phyloP scores from a whole-genome alignment of 495 filamentous ascomycete genomes.

The Ramalina peruviana region DNA sequence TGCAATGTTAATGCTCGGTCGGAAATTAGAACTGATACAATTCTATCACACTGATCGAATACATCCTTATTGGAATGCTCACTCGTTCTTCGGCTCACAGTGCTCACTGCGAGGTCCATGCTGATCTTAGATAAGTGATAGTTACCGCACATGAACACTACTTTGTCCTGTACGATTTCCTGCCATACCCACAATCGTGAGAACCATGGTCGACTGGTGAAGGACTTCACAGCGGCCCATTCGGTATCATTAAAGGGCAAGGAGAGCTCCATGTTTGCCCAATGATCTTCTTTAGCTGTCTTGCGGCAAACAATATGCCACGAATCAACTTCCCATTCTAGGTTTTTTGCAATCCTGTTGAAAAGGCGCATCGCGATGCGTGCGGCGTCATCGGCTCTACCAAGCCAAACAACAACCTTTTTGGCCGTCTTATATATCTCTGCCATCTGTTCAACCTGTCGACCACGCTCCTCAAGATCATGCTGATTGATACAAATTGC shows the following conservation, averaged over 20 bases:
- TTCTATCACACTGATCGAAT: neutral
- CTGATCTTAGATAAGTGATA: neutral
- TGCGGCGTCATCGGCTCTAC: neutral
- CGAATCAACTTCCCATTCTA: too few relatives aligned
- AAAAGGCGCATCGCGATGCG: too few relatives aligned
- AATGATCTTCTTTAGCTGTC: too few relatives aligned
- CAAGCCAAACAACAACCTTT: conserved; percentile 14
- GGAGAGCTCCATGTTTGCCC: too few relatives aligned
- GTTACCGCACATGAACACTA: neutral
- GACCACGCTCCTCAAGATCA: conserved; percentile 7
- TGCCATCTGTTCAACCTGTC: conserved; percentile 12
- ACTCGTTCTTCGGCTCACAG: neutral
- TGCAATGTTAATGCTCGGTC: too few relatives aligned
- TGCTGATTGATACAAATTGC: conserved; percentile 5
- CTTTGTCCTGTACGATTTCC: neutral
- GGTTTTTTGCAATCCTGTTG: too few relatives aligned
- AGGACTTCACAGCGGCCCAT: too few relatives aligned
- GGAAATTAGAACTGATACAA: neutral
- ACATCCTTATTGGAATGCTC: too few relatives aligned
- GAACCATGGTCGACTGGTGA: conserved; percentile 1
- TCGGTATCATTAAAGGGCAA: too few relatives aligned
- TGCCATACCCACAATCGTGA: conserved; percentile 2
- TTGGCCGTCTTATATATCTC: conserved; percentile 9
- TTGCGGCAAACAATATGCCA: too few relatives aligned
- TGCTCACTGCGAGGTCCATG: neutral